These are phyloP conservation scores for Plasmodium cynomolgi DNA, from an alignment of 169 alveolate genomes.

Conservation along the genomic window DNA sequence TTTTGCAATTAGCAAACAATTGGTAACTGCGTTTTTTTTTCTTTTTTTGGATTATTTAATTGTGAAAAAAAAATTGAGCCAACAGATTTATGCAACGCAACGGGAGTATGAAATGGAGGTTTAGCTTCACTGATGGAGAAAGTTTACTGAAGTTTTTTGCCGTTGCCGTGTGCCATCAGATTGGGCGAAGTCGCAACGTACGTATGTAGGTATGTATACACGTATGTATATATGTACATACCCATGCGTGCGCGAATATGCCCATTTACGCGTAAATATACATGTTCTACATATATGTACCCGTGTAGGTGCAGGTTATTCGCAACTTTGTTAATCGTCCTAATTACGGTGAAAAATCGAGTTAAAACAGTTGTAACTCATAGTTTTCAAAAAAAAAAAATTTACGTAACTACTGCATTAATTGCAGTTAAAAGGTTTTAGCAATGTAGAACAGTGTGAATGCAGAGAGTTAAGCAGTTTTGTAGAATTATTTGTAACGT, in stretches of 20 bases:
- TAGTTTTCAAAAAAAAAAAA: slow-evolving; percentile 11
- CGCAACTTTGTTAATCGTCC: neutral
- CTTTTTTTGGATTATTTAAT: neutral
- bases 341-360: neutral
- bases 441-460: slow-evolving; percentile 37
- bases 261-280: neutral
- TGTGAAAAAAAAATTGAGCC: slow-evolving; percentile 26
- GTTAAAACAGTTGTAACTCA: slow-evolving; percentile 32
- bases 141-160: neutral
- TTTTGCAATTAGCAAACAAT: slow-evolving; percentile 2
- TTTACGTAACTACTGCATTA: neutral
- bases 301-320: neutral
- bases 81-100: slow-evolving; percentile 4
- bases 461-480: slow-evolving; percentile 63
- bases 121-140: slow-evolving; percentile 10
- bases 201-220: slow-evolving; percentile 23
- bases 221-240: neutral
- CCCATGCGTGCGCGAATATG: neutral
- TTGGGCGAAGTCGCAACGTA: neutral
- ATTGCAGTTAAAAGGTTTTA: slow-evolving; percentile 14
- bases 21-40: neutral
- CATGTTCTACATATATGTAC: neutral
- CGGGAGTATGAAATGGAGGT: slow-evolving; percentile 1
- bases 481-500: neutral
- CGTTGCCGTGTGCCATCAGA: neutral